These are phyloP conservation scores for Elsinoe necatrix DNA, from an alignment of 2,329 filamentous ascomycete genomes.

Conservation along the genomic window DNA sequence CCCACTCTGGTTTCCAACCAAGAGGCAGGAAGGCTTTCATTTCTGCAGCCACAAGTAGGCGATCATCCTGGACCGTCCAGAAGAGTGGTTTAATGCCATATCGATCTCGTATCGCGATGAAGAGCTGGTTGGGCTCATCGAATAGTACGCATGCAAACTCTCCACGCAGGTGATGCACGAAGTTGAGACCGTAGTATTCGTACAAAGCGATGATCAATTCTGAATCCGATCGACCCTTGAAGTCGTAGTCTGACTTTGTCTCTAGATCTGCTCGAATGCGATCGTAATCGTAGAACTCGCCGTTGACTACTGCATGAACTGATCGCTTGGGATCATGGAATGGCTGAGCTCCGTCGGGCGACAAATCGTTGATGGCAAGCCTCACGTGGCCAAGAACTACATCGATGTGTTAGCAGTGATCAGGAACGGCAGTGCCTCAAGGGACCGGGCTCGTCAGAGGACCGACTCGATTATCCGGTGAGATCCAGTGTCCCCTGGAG, in stretches of 20 bases:
- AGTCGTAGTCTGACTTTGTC: conserved; percentile 34
- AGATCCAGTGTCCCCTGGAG: conserved; percentile 39
- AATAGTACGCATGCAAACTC: conserved; percentile 49
- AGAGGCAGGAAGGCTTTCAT: conserved; percentile 46
- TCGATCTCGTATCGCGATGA: conserved; percentile 46
- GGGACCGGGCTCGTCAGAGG: conserved; percentile 19
- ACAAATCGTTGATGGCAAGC: conserved; percentile 48
- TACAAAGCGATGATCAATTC: conserved; percentile 49
- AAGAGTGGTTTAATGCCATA: conserved; percentile 52
- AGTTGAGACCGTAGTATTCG: conserved; percentile 40
- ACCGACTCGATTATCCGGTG: conserved; percentile 37
- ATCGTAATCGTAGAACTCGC: conserved; percentile 51
- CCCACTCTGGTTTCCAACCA: conserved; percentile 47
- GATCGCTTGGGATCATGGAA: conserved; percentile 28
- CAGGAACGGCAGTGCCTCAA: conserved; percentile 9
- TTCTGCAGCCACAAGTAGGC: conserved; percentile 45
- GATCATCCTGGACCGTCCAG: conserved; percentile 36
- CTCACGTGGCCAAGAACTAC: conserved; percentile 43
- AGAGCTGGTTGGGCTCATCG: conserved; percentile 35
- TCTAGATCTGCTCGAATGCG: conserved; percentile 33
- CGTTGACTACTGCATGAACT: conserved; percentile 51
- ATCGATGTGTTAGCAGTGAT: conserved; percentile 16
- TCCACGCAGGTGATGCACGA: conserved; percentile 42
- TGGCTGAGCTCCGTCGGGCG: conserved; percentile 41
- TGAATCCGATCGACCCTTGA: conserved; percentile 42